A percentile compares a stretch with the other conserved stretches of the same genome.
Conservation (phyloP, 2,329 filamentous ascomycete species). For the Aureobasidium lini region DNA sequence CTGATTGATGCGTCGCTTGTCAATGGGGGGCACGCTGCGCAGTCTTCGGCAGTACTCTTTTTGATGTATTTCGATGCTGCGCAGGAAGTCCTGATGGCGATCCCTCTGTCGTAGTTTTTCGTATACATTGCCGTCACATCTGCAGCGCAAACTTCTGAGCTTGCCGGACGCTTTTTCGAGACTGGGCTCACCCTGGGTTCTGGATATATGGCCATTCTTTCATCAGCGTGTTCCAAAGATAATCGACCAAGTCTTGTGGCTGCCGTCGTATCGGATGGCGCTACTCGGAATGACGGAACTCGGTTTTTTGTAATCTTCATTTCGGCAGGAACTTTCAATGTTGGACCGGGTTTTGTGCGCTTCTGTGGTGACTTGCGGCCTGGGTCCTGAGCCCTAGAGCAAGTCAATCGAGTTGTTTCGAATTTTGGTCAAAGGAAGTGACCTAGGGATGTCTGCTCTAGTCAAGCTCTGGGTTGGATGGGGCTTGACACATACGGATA, state of each 20-base stretch:
- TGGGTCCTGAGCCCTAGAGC: not conserved
- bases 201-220: not conserved
- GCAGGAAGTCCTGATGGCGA: not conserved
- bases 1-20: not conserved
- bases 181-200: not conserved
- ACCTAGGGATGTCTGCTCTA: not conserved
- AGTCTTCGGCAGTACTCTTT: not conserved
- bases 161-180: conserved; percentile 4
- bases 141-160: not conserved
- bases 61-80: conserved; percentile 1
- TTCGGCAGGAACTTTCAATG: not conserved
- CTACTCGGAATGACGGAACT: not conserved
- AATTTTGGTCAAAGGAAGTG: not conserved
- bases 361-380: not conserved
- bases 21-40: not conserved
- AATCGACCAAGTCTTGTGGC: not conserved
- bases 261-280: not conserved
- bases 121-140: not conserved
- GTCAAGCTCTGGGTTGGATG: conserved; percentile 9
- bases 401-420: conserved; percentile 9
- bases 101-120: not conserved
- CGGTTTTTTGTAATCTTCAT: not conserved
- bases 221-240: not conserved
- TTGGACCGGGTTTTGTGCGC: not conserved
- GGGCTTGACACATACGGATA: conserved; percentile 11